phyloP scores from a whole-genome alignment of 768 basidiomycete genomes.

The Xerocomellus dryophilus region DNA sequence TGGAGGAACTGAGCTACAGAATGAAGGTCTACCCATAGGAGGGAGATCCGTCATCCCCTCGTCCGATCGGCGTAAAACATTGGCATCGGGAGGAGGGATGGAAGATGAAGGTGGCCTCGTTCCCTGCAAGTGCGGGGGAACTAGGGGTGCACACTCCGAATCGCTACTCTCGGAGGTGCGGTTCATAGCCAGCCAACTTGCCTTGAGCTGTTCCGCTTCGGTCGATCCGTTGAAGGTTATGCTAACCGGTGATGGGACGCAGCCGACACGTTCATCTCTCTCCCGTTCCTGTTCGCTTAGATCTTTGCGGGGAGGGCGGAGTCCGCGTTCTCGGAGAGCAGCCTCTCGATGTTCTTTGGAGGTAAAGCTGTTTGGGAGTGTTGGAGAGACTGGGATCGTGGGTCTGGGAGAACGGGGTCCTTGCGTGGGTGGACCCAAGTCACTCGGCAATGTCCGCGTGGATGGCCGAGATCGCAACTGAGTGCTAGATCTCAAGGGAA shows the following conservation, averaged over 20 bases:
- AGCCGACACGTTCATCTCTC: conserved; percentile 40
- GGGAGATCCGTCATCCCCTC: conserved; percentile 16
- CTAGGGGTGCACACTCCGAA: conserved; percentile 19
- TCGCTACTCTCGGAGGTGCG: conserved; percentile 18
- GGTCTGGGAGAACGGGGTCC: conserved; percentile 5
- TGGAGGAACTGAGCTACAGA: conserved; percentile 20
- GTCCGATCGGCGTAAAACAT: not conserved
- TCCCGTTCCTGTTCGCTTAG: conserved; percentile 40
- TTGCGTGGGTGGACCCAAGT: not conserved
- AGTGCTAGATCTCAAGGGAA: conserved; percentile 14
- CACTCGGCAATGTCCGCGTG: conserved; percentile 6
- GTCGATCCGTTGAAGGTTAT: conserved; percentile 26
- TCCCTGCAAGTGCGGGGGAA: not conserved
- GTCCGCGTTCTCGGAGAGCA: conserved; percentile 58
- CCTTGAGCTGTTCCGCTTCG: conserved; percentile 52
- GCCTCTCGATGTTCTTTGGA: conserved; percentile 39
- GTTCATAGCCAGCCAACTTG: conserved; percentile 50
- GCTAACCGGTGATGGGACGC: conserved; percentile 33
- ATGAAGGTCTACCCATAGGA: conserved; percentile 19
- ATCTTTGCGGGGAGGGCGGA: conserved; percentile 45
- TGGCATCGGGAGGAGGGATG: not conserved
- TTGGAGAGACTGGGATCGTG: conserved; percentile 2
- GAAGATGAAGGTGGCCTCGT: conserved; percentile 1
- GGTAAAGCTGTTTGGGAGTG: conserved; percentile 22
- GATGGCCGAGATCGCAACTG: conserved; percentile 14